Base-by-base conservation (phyloP, 768 basidiomycete species). In the Trametes villosa region DNA sequence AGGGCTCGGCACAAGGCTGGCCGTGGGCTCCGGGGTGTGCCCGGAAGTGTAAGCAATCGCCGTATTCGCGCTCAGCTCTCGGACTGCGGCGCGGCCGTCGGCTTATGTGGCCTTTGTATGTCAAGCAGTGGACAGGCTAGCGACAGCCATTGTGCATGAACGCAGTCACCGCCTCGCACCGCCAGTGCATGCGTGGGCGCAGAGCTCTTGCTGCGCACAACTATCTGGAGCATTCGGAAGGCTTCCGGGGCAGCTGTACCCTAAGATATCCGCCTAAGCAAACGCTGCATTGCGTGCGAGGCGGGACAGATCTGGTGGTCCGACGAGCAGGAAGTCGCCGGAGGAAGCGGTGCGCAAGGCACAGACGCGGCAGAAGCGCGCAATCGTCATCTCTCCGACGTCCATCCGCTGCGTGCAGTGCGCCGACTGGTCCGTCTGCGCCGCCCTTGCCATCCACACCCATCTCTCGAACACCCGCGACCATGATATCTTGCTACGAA, bases 11-110 rank as follows among this genome's bases (percentile, higher is more conserved):
- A 52, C 44, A 33, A 38, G 36, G 54, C 49, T 56, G 48, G 53
- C 60, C 60, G 60, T 62, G 51, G 53, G 30, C 54, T 53, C 55
- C 44, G 60, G 55, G 36, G 41, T 40, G 46, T 49, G 40, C 24
- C 47, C 51, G 50, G 51, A 53, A 48, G 34, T 36, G 50, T 53
- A 48, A 53, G 59, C 59, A 60, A 53, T 49, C 38, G 27, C 40
- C 40, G 15, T 54, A 50, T 45, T 30, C 30, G 47, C 55, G 22
- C 55, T 41, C 26, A 31, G 29, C 47, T 4, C 41, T 38, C 54
- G 49, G 41, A 40, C 54, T 47, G 54, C 55, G 42, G 54, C 47
- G 24, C 20, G 48, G 26, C 46, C 41, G 12, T 45, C 17, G 57
- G 60, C 55, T 57, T 57, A 62, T 57, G 55, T 52, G 42, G 40